Base-by-base conservation (phyloP, 1,284 basidiomycete species). In the Sanguinoderma infundibulare region DNA sequence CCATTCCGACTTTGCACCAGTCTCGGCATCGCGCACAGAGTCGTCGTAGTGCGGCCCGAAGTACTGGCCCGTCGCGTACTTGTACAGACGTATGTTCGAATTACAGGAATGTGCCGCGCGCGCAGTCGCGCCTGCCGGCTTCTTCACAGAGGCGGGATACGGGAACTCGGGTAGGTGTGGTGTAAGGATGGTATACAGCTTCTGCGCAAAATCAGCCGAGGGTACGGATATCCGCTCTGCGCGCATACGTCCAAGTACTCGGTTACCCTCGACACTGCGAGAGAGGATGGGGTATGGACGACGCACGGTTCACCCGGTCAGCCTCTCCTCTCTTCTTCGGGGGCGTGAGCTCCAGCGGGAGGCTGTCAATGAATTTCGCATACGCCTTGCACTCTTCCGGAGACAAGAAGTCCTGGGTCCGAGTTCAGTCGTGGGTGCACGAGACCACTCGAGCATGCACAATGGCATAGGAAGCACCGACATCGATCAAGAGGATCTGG, bases 11-110 rank as follows among this genome's bases (percentile, higher is more conserved):
- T 83, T 81, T 8, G 81, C 77, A 5, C 86, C 86, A 10, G 85
- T 87, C 56, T 77, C 67, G 2, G 79, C 59, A 68, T 89, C 87
- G 15, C 77, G 77, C 32, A 89, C 83, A 20, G 85, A 84, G 67
- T 92, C 91, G 67, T 93, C 91, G 67, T 92, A 92, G 72, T 92
- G 91, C 15, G 85, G 83, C 28, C 88, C 87, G 73, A 92, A 91
- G 72, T 89, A 81, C 69, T 91, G 88, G 0, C 77, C 79, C 6
- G 84, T 77, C 0, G 80, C 79, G 67, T 90, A 91, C 69, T 89
- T 89, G 74, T 91, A 92, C 61, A 89, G 71, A 30, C 89, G 78
- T 50, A 91, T 90, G 68, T 90, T 89, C 5, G 87, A 83, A 70
- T 90, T 90, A 62, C 87, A 80, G 1, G 83, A 86, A 65, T 86